phyloP scores from a whole-genome alignment of 352 stramenopile species.

The Globisporangium sylvaticum region DNA sequence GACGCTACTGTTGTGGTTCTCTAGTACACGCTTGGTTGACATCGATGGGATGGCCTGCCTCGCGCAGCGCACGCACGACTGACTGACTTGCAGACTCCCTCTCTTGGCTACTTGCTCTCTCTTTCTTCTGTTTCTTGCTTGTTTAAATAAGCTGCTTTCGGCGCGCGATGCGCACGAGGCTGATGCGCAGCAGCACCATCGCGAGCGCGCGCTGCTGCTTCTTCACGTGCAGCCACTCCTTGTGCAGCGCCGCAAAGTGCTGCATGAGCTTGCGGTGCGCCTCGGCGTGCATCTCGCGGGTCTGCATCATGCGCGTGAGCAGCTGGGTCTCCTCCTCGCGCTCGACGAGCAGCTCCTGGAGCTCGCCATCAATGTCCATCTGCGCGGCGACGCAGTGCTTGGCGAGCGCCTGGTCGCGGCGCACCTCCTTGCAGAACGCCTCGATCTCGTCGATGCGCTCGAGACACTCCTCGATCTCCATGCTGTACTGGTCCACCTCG shows the following conservation, averaged over 20 bases:
- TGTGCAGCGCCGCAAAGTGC: slow-evolving; percentile 19
- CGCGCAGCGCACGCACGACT: neutral
- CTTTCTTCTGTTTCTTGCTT: neutral
- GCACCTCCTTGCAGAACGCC: slow-evolving; percentile 15
- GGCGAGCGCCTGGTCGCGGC: slow-evolving; percentile 11
- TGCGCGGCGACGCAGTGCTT: slow-evolving; percentile 16
- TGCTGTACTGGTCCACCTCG: slow-evolving; percentile 18
- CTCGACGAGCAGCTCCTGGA: slow-evolving; percentile 18
- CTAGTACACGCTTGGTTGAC: neutral
- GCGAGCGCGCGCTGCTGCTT: slow-evolving; percentile 21
- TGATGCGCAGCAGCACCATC: slow-evolving; percentile 21
- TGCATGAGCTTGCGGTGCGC: slow-evolving; percentile 21
- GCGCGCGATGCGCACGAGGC: slow-evolving; percentile 18
- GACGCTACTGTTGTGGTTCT: slow-evolving; percentile 1
- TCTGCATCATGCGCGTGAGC: slow-evolving; percentile 24
- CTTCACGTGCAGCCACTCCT: slow-evolving; percentile 20
- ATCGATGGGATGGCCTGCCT: neutral
- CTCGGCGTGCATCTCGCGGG: slow-evolving; percentile 20
- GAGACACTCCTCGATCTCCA: slow-evolving; percentile 20
- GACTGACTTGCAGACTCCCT: neutral
- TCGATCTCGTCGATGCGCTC: slow-evolving; percentile 22
- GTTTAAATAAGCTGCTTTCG: slow-evolving; percentile 17
- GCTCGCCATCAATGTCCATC: slow-evolving; percentile 18
- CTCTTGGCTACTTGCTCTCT: slow-evolving; percentile 1
- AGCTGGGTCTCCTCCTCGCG: slow-evolving; percentile 18